Base-by-base conservation (phyloP, 2,329 filamentous ascomycete genomes). In the Fusarium ramigenum region DNA sequence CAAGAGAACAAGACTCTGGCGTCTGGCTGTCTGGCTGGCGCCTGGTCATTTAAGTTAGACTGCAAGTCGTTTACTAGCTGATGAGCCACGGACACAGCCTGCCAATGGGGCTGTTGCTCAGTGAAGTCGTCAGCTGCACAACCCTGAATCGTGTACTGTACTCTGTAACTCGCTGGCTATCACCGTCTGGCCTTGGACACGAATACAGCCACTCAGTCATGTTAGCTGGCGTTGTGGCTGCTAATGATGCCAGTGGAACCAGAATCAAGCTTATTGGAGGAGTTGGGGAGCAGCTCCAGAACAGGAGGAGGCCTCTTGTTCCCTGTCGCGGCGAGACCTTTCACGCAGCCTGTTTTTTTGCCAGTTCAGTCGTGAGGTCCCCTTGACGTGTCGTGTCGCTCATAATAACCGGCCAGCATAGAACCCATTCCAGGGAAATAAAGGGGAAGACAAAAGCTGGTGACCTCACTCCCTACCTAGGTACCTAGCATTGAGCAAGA, bases 261-360 rank as follows among this genome's bases (percentile, higher is more conserved):
- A 53, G 37, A 52, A 59, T 49, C 66, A 69, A 59, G 65, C 59
- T 70, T 60, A 56, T 66, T 70, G 61, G 66, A 62, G 42, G 61
- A 56, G 37, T 16, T 37, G 28, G 49, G n/a, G 49, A 44, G 52
- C 34, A 44, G 52, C 34, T 39, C 59, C 40, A 60, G 60, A 52
- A 63, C 42, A 49, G 21, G 21, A 60, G 70, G 70, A 73, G 71
- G 71, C 71, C 71, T 73, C 70, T 70, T 39, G 25, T 66, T 44
- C 54, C 60, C 39, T 70, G 37, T 47, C 39, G 30, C 37, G 9
- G 52, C 49, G n/a, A 36, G 43, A 46, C 43, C 34, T 44, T 61
- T 25, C 39, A 18, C 40, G 15, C 47, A 64, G 42, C 47, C 32
- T 61, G 52, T 47, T 46, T 39, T 39, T 49, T 23, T 47, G 36